phyloP scores from a whole-genome alignment of 2,329 filamentous ascomycete genomes.

The Calonectria multiphialidica region DNA sequence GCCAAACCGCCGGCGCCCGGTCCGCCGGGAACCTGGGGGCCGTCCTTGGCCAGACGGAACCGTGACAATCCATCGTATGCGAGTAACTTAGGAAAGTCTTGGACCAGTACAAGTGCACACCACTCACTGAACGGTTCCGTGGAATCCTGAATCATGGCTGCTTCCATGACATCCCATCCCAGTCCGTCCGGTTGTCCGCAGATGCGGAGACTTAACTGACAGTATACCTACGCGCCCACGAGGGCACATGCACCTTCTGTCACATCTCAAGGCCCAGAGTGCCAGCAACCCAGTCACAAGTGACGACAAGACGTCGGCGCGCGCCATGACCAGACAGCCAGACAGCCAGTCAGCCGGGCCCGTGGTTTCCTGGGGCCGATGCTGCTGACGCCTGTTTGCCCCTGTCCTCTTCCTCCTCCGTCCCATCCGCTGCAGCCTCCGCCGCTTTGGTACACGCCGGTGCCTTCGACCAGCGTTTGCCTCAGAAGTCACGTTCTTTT shows the following conservation, averaged over 20 bases:
- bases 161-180: background rate
- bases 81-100: background rate
- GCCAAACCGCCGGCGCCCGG: slow-evolving; percentile 19
- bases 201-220: slow-evolving; percentile 1
- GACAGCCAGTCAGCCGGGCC: slow-evolving; percentile 24
- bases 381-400: background rate
- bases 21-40: slow-evolving; percentile 19
- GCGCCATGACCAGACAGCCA: slow-evolving; percentile 15
- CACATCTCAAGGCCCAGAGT: slow-evolving; percentile 18
- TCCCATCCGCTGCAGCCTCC: slow-evolving; percentile 1
- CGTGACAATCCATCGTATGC: background rate
- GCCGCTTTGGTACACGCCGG: background rate
- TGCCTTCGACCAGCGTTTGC: background rate
- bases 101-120: background rate
- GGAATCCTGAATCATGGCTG: slow-evolving; percentile 2
- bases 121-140: background rate
- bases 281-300: slow-evolving; percentile 12
- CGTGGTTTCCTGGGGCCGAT: slow-evolving; percentile 8
- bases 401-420: slow-evolving; percentile 3
- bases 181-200: background rate
- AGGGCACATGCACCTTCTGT: slow-evolving; percentile 22
- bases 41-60: slow-evolving; percentile 3
- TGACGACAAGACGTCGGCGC: background rate
- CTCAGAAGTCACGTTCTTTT: background rate
- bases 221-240: slow-evolving; percentile 21